Conservation (phyloP, 352 stramenopile genomes). For the Globisporangium nagaii region DNA sequence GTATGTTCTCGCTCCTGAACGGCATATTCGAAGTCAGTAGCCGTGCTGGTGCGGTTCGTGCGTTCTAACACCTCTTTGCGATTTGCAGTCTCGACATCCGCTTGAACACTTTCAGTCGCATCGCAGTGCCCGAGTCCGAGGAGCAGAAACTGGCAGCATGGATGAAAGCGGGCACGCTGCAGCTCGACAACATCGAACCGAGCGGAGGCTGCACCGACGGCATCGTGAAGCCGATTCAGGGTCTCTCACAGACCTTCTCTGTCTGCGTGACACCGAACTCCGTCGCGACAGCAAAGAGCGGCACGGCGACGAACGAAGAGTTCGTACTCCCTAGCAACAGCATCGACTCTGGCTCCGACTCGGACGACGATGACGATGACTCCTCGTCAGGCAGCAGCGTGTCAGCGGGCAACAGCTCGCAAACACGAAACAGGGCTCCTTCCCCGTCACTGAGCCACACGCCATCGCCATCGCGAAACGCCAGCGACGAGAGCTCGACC, state of each 20-base stretch:
- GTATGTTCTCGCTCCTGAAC: too few relatives aligned
- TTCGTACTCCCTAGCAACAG: background rate
- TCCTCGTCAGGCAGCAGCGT: background rate
- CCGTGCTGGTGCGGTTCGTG: too few relatives aligned
- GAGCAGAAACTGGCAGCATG: slow-evolving; percentile 22
- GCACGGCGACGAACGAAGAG: background rate
- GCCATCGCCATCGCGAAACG: background rate
- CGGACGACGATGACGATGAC: too few relatives aligned
- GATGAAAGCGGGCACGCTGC: slow-evolving; percentile 25
- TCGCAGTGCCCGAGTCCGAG: slow-evolving; percentile 25
- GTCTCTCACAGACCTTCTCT: slow-evolving; percentile 19
- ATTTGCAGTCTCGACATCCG: slow-evolving; percentile 36
- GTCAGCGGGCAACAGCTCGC: background rate
- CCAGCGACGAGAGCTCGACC: slow-evolving; percentile 5
- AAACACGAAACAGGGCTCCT: background rate
- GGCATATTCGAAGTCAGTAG: too few relatives aligned
- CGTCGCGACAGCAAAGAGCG: background rate
- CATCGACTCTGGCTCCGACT: too few relatives aligned
- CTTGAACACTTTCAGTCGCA: slow-evolving; percentile 24
- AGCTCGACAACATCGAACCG: slow-evolving; percentile 23
- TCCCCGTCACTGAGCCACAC: slow-evolving; percentile 1
- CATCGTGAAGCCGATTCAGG: slow-evolving; percentile 10
- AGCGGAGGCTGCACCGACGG: slow-evolving; percentile 1
- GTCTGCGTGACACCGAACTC: slow-evolving; percentile 16
- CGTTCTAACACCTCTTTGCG: too few relatives aligned